Percentiles rank a stretch among this genome's conserved stretches.
Conservation (phyloP, 2,329 filamentous ascomycete species). For the Fusarium praegraminearum region DNA sequence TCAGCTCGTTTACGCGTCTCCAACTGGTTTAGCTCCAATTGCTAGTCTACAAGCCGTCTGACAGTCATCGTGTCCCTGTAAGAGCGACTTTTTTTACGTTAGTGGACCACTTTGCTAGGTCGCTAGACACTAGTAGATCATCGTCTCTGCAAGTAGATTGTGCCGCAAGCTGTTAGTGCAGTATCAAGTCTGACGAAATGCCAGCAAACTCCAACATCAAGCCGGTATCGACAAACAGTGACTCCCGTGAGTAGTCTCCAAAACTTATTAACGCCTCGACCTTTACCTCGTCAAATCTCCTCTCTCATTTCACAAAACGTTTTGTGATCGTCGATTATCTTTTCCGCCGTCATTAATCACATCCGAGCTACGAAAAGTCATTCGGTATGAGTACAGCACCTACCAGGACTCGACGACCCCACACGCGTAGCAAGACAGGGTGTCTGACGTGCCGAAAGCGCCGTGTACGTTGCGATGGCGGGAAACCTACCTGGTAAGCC, state of each 20-base stretch:
- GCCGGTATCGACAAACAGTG: not conserved
- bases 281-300: not conserved
- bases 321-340: not conserved
- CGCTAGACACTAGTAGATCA: too few relatives aligned
- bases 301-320: not conserved
- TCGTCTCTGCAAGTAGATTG: too few relatives aligned
- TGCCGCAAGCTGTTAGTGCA: not conserved
- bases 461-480: conserved; percentile 41
- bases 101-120: not conserved
- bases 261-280: not conserved
- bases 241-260: not conserved
- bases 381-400: conserved; percentile 2
- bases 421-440: conserved; percentile 40
- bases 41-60: not conserved
- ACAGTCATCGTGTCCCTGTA: not conserved
- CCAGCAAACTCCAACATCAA: not conserved
- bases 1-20: conserved; percentile 40
- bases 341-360: not conserved
- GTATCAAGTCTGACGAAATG: accelerated
- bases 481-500: conserved; percentile 38
- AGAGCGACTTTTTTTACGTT: not conserved
- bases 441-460: conserved; percentile 42
- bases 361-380: not conserved
- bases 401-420: conserved; percentile 33
- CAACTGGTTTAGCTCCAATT: conserved; percentile 39